phyloP scores from a whole-genome alignment of 2,329 filamentous ascomycete species.

The Seiridium unicorne region DNA sequence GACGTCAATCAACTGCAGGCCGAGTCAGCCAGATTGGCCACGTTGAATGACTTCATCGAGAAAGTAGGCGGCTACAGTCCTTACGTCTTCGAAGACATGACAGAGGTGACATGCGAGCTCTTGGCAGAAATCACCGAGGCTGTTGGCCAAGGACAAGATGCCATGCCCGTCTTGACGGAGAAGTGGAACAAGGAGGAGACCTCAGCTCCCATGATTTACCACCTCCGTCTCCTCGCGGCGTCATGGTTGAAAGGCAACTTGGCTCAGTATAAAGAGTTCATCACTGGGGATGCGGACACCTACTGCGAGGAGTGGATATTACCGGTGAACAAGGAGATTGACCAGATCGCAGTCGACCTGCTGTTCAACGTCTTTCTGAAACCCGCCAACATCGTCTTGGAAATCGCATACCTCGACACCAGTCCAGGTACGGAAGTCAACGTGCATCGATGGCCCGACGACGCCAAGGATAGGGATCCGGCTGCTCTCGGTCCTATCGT shows the following conservation, averaged over 20 bases:
- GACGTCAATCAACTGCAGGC: constrained; percentile 63
- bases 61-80: constrained; percentile 69
- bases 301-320: constrained; percentile 75
- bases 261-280: constrained; percentile 65
- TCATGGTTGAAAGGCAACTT: constrained; percentile 79
- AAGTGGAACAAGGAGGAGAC: constrained; percentile 71
- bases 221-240: constrained; percentile 77
- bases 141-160: constrained; percentile 58
- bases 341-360: constrained; percentile 80
- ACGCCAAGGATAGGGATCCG: constrained; percentile 43
- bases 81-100: constrained; percentile 79
- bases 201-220: constrained; percentile 80
- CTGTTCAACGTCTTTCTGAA: constrained; percentile 78
- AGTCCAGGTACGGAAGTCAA: constrained; percentile 77
- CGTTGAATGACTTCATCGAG: constrained; percentile 68
- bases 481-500: constrained; percentile 49
- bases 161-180: constrained; percentile 53
- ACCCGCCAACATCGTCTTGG: constrained; percentile 74
- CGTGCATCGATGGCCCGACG: constrained; percentile 62
- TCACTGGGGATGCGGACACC: constrained; percentile 67
- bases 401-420: constrained; percentile 89
- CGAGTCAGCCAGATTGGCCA: constrained; percentile 71
- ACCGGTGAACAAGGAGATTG: constrained; percentile 78
- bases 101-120: constrained; percentile 69
- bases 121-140: constrained; percentile 61